A percentile compares a stretch with the other conserved stretches of the same genome.
phyloP scores from a whole-genome alignment of 164 flowering plant genomes.

The Tinospora cordifolia region DNA sequence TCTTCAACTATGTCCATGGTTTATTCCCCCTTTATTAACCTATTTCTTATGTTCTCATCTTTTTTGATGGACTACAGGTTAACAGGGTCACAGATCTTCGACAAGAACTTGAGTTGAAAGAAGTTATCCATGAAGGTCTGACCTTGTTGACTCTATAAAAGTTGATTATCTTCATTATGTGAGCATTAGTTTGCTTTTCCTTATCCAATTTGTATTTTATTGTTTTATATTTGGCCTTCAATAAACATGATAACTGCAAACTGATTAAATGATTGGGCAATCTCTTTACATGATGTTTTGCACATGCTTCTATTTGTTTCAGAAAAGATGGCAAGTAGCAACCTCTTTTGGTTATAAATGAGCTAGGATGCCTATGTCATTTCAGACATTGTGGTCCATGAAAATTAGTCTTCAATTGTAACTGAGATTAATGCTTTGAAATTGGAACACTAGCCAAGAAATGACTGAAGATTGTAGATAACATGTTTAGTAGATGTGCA shows the following conservation, averaged over 20 bases:
- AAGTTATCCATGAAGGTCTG: slow-evolving; percentile 59
- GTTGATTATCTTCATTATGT: neutral
- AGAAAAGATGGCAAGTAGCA: too few species aligned
- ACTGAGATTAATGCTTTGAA: neutral
- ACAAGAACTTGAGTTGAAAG: slow-evolving; percentile 57
- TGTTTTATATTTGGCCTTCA: neutral
- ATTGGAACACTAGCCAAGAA: neutral
- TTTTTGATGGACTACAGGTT: slow-evolving; percentile 36
- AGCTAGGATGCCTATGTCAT: too few species aligned
- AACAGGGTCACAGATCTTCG: slow-evolving; percentile 57
- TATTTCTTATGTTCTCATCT: neutral
- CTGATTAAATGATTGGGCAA: neutral
- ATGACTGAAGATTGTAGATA: neutral
- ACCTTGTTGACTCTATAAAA: neutral
- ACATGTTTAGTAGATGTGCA: neutral
- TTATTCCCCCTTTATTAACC: neutral
- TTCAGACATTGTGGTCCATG: neutral
- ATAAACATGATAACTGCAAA: neutral
- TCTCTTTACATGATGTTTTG: too few species aligned
- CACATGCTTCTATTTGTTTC: too few species aligned
- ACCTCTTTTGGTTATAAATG: too few species aligned
- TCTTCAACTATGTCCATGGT: neutral
- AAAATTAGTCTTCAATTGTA: neutral
- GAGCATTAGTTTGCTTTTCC: neutral
- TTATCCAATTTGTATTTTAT: neutral